Percentiles rank a stretch among this genome's conserved stretches.
Evolutionary conservation across 108 stramenopile genomes (phyloP).

Genomic region (Skeletonema grethae): DNA sequence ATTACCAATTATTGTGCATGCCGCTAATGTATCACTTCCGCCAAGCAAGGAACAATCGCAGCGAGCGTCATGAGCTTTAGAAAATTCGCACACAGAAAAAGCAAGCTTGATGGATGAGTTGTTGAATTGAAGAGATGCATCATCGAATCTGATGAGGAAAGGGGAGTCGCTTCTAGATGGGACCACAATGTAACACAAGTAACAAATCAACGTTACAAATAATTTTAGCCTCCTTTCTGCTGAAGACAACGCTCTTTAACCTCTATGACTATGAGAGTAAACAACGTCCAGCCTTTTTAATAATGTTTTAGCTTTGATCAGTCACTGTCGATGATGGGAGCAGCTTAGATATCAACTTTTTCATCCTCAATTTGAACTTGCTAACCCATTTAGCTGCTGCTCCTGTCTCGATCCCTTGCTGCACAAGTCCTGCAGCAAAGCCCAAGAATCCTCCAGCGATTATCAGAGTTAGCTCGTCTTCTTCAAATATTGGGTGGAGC

Average conservation of each 20-base stretch:
- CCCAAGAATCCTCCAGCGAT: conserved; percentile 92
- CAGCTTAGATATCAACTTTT: neutral
- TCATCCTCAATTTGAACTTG: neutral
- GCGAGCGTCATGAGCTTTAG: too few species aligned
- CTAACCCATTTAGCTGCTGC: conserved; percentile 13
- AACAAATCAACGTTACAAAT: neutral
- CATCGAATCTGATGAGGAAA: too few species aligned
- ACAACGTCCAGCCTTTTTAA: neutral
- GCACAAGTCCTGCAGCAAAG: conserved; percentile 85
- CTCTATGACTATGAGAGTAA: too few species aligned
- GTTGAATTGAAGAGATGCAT: too few species aligned
- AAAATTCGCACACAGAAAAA: too few species aligned
- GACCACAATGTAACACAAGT: neutral
- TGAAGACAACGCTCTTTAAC: neutral
- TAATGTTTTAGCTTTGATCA: neutral
- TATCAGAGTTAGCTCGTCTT: conserved; percentile 96
- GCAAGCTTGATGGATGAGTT: neutral
- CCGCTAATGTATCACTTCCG: too few species aligned
- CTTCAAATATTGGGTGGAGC: conserved; percentile 94
- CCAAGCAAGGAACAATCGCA: neutral
- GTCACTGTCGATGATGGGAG: neutral
- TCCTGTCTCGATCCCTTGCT: conserved; percentile 84
- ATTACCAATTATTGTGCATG: too few species aligned
- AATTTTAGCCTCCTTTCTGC: too few species aligned
- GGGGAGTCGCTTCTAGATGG: neutral